phyloP scores from a whole-genome alignment of 345 rosid species.

The Camelina hispida region DNA sequence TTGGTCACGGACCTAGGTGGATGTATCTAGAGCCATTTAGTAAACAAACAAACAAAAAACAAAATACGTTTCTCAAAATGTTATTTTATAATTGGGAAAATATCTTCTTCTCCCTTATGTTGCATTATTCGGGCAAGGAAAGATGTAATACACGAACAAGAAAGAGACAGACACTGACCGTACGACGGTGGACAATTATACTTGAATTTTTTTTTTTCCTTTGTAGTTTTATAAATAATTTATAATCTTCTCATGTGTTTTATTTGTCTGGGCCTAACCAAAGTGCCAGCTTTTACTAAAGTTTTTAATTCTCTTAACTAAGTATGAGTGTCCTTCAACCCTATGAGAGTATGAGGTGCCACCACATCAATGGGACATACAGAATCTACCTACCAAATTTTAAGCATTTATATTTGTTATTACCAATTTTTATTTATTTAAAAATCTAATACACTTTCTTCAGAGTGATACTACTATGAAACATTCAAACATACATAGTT shows the following conservation, averaged over 20 bases:
- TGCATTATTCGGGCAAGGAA: constrained; percentile 28
- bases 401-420: constrained; percentile 14
- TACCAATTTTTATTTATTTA: background rate
- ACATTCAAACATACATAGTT: background rate
- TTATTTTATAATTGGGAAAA: constrained; percentile 26
- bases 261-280: constrained; percentile 34
- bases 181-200: constrained; percentile 44
- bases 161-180: constrained; percentile 35
- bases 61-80: background rate
- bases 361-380: constrained; percentile 43
- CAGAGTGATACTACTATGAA: background rate
- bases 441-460: background rate
- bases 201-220: constrained; percentile 20
- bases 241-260: constrained; percentile 35
- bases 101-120: constrained; percentile 15
- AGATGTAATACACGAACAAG: constrained; percentile 23
- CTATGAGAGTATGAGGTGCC: constrained; percentile 22
- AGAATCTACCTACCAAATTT: constrained; percentile 39
- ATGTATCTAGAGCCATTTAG: constrained; percentile 31
- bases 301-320: constrained; percentile 4
- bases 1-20: constrained; percentile 29
- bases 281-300: constrained; percentile 31
- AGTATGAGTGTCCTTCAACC: constrained; percentile 28
- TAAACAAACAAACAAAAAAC: background rate
- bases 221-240: constrained; percentile 11